A percentile compares a stretch with the other conserved stretches of the same genome.
Evolutionary conservation across 2,329 filamentous ascomycete species (phyloP).

Genomic region (Epichloe amarillans): DNA sequence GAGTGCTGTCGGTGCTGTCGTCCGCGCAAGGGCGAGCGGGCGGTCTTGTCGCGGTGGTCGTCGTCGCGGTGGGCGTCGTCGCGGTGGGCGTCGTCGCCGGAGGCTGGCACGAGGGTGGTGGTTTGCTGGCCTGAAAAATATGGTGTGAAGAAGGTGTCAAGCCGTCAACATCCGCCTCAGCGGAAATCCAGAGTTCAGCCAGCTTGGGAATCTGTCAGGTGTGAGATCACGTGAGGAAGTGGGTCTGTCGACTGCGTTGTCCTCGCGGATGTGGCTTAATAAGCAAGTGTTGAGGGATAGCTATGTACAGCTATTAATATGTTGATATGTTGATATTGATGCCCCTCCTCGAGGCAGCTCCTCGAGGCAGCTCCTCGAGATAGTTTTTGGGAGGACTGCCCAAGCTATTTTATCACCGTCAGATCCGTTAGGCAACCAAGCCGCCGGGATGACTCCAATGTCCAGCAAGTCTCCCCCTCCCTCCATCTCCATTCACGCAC

Average conservation of each 20-base stretch:
- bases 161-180: slow-evolving; percentile 4
- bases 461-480: background rate
- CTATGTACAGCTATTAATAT: too few relatives aligned
- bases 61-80: background rate
- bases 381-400: background rate
- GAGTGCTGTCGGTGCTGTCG: background rate
- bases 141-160: slow-evolving; percentile 14
- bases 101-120: slow-evolving; percentile 4
- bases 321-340: too few relatives aligned
- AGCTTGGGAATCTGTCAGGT: background rate
- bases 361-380: background rate
- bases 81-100: slow-evolving; percentile 1
- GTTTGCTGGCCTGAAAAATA: slow-evolving; percentile 15
- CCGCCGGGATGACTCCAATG: background rate
- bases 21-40: background rate
- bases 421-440: background rate
- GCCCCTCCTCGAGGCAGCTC: background rate
- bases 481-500: background rate
- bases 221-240: background rate
- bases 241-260: background rate
- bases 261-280: background rate
- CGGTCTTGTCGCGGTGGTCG: background rate
- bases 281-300: too few relatives aligned
- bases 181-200: slow-evolving; percentile 6
- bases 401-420: background rate